Evolutionary conservation across 192 early-diverging fungal genomes (phyloP).

Genomic region (Chytriomyces confervae): DNA sequence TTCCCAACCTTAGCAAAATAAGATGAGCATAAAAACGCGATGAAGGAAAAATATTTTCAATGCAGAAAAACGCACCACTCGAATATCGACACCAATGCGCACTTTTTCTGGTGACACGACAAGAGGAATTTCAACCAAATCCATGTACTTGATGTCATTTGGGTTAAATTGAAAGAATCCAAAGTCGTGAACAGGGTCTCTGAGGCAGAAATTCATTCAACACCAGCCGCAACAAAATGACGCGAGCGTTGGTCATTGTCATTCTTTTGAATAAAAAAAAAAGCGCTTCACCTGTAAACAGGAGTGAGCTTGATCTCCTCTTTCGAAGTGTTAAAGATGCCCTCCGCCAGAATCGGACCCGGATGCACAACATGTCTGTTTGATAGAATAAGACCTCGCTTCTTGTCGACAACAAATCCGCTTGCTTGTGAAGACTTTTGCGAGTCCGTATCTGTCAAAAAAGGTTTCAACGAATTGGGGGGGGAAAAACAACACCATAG

Average conservation of each 20-base stretch:
- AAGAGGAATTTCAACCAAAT: constrained; percentile 69
- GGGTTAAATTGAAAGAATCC: constrained; percentile 76
- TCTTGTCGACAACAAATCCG: constrained; percentile 80
- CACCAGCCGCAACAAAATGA: constrained; percentile 49
- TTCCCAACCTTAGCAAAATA: constrained; percentile 34
- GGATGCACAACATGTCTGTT: constrained; percentile 76
- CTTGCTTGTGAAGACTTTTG: constrained; percentile 72
- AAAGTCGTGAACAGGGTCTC: constrained; percentile 71
- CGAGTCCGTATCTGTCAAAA: constrained; percentile 68
- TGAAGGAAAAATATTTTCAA: neutral
- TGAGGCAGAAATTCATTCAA: constrained; percentile 2
- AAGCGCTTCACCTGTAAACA: constrained; percentile 54
- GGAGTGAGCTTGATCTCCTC: constrained; percentile 77
- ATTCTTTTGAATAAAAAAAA: neutral
- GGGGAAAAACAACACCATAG: neutral
- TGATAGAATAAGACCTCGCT: constrained; percentile 68
- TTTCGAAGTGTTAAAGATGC: constrained; percentile 47
- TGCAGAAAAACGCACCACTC: constrained; percentile 50
- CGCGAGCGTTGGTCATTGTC: constrained; percentile 64
- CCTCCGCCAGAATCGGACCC: constrained; percentile 62
- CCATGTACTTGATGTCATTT: constrained; percentile 73
- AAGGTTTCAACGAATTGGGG: neutral
- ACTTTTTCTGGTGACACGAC: constrained; percentile 64
- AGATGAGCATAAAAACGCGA: neutral
- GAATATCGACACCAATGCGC: constrained; percentile 76